Conservation (phyloP, 768 basidiomycete genomes). For the Mycena olivaceomarginata region DNA sequence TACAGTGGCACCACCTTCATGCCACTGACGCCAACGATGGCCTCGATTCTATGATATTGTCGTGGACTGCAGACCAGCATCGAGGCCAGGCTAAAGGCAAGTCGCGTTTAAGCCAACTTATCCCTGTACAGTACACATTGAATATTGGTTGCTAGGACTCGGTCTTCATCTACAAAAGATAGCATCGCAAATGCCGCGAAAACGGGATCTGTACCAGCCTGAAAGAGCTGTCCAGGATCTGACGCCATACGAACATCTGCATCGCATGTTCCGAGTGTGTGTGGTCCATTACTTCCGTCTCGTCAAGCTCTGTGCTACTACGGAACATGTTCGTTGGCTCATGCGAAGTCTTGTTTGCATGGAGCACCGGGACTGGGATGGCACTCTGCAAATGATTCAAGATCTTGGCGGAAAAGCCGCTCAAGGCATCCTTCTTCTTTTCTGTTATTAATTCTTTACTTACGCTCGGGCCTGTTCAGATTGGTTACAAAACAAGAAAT, state of each 20-base stretch:
- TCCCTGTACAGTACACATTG: too few relatives aligned
- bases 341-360: conserved; percentile 1
- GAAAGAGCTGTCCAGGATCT: neutral
- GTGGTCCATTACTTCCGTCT: neutral
- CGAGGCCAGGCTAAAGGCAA: conserved; percentile 13
- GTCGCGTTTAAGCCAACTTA: too few relatives aligned
- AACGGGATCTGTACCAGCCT: neutral
- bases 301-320: neutral
- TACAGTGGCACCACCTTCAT: conserved; percentile 50
- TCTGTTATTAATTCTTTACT: neutral
- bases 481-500: conserved; percentile 51
- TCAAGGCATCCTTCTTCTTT: neutral
- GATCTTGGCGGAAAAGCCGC: neutral
- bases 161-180: neutral
- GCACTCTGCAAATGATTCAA: neutral
- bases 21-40: conserved; percentile 27
- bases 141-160: neutral
- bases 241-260: neutral
- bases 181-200: neutral
- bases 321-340: neutral
- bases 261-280: neutral
- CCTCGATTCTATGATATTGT: conserved; percentile 44
- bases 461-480: conserved; percentile 35
- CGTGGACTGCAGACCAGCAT: conserved; percentile 47
- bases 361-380: neutral